Conservation (phyloP, 2,329 filamentous ascomycete genomes). For the Cladophialophora exuberans region DNA sequence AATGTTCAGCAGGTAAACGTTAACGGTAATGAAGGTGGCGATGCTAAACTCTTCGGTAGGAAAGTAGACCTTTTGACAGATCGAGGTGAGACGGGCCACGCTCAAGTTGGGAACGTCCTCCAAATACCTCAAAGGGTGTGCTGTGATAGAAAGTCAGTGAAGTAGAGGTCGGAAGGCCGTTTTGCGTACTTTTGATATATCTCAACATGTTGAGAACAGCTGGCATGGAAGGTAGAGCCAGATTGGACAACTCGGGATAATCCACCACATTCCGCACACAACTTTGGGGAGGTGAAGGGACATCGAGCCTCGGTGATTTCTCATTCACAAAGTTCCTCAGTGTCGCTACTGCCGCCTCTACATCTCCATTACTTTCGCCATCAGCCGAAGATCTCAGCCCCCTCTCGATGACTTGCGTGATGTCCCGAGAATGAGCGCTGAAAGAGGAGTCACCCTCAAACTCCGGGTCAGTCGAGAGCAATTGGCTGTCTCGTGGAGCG, state of each 20-base stretch:
- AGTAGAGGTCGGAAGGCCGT: not conserved
- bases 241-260: conserved; percentile 16
- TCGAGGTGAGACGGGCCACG: conserved; percentile 39
- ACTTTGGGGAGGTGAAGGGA: not conserved
- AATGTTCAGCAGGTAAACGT: conserved; percentile 43
- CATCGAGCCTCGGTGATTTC: not conserved
- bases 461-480: conserved; percentile 34
- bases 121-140: conserved; percentile 25
- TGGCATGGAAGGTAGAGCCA: conserved; percentile 20
- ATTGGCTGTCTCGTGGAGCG: conserved; percentile 34
- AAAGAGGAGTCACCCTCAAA: conserved; percentile 57
- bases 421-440: conserved; percentile 53
- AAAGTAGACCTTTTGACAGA: conserved; percentile 50
- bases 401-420: conserved; percentile 20
- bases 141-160: conserved; percentile 1
- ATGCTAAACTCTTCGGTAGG: conserved; percentile 46
- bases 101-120: conserved; percentile 34
- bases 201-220: conserved; percentile 18
- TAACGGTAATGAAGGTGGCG: conserved; percentile 44
- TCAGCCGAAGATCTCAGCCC: conserved; percentile 3
- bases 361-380: conserved; percentile 6
- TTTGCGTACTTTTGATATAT: conserved; percentile 17
- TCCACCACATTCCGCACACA: conserved; percentile 11
- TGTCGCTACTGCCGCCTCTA: conserved; percentile 18
- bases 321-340: conserved; percentile 18